Conservation (phyloP, 2,329 filamentous ascomycete species). For the Beauveria brongniartii region DNA sequence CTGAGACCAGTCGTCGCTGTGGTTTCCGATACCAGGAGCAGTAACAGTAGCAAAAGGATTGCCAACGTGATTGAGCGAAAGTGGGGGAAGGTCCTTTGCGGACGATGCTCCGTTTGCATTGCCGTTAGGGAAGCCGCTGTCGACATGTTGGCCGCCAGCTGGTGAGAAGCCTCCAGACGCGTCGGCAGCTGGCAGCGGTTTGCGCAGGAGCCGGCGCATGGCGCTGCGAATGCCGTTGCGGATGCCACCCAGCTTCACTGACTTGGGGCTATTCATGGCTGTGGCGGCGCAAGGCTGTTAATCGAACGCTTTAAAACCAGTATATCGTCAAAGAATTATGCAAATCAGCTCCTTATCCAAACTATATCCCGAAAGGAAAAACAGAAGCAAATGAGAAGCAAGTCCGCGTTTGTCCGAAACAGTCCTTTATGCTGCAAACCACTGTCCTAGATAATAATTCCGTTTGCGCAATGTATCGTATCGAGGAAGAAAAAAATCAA, state of each 20-base stretch:
- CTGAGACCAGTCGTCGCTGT: constrained; percentile 5
- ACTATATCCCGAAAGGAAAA: background rate
- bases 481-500: background rate
- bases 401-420: background rate
- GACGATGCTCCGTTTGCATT: background rate
- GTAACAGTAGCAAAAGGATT: background rate
- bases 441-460: background rate
- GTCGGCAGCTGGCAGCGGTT: constrained; percentile 2
- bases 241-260: constrained; percentile 23
- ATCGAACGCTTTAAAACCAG: background rate
- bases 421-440: background rate
- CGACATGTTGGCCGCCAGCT: constrained; percentile 5
- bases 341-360: background rate
- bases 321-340: background rate
- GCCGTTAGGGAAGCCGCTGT: background rate
- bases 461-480: background rate
- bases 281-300: background rate
- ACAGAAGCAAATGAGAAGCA: background rate
- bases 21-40: background rate
- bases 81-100: background rate
- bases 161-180: constrained; percentile 3
- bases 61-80: background rate
- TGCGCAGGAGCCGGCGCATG: constrained; percentile 23
- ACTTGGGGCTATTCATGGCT: constrained; percentile 22
- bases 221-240: constrained; percentile 20